These are phyloP conservation scores for Zelonia costaricensis DNA, from an alignment of 208 protist species.

Conservation along the genomic window DNA sequence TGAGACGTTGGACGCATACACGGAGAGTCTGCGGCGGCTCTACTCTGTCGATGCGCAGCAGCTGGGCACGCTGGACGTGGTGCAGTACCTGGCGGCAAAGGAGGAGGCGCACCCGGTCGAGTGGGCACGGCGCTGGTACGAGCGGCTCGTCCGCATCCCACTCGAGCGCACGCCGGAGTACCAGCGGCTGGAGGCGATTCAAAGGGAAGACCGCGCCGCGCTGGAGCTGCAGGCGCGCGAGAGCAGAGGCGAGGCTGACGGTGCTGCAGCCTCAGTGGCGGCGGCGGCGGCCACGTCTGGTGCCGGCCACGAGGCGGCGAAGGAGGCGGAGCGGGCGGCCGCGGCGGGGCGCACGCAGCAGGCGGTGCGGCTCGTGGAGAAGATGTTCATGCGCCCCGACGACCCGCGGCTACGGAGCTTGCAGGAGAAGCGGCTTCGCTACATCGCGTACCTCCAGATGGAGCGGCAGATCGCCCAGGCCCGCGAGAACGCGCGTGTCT, in stretches of 20 bases:
- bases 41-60: conserved; percentile 71
- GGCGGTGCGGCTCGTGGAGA: conserved; percentile 68
- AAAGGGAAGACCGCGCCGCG: conserved; percentile 34
- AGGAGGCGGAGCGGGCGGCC: conserved; percentile 29
- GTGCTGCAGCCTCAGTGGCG: no score
- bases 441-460: conserved; percentile 86
- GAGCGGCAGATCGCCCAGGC: conserved; percentile 79
- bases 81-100: conserved; percentile 85
- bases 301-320: conserved; percentile 26
- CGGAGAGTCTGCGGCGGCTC: conserved; percentile 58
- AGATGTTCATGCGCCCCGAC: conserved; percentile 81
- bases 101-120: conserved; percentile 72
- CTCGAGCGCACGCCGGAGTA: conserved; percentile 80
- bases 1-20: conserved; percentile 76
- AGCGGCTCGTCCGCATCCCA: conserved; percentile 71
- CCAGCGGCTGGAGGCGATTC: conserved; percentile 57
- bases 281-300: conserved; percentile 1
- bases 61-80: conserved; percentile 74
- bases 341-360: conserved; percentile 40
- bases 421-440: conserved; percentile 79
- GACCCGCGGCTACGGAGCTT: conserved; percentile 62
- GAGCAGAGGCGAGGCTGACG: no score
- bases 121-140: conserved; percentile 87
- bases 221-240: conserved; percentile 32
- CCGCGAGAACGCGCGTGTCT: conserved; percentile 67